Evolutionary conservation across 164 flowering plant species (phyloP).

Genomic region (Aristolochia contorta): DNA sequence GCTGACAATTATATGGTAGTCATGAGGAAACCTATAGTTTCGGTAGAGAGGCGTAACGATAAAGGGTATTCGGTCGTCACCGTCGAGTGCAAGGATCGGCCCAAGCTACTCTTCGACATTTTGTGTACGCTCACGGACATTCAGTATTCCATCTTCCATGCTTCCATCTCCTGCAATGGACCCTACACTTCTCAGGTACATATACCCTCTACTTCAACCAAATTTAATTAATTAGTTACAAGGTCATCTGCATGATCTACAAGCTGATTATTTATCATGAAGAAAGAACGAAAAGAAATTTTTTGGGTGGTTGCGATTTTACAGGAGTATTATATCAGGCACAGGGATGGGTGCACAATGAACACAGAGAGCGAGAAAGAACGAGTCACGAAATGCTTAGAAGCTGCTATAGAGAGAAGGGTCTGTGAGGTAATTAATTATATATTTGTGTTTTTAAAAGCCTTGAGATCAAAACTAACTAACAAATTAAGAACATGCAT

Average conservation of each 20-base stretch:
- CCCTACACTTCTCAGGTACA: constrained; percentile 17
- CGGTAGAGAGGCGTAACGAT: constrained; percentile 18
- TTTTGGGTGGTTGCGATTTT: constrained; percentile 1
- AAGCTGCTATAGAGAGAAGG: constrained; percentile 71
- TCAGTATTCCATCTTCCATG: constrained; percentile 30
- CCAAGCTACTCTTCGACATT: constrained; percentile 19
- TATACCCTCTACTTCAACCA: too few species aligned
- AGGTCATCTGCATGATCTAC: too few species aligned
- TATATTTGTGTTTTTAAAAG: too few species aligned
- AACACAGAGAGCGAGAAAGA: constrained; percentile 70
- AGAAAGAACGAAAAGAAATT: too few species aligned
- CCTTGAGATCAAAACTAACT: too few species aligned
- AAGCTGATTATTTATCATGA: too few species aligned
- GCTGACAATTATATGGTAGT: too few species aligned
- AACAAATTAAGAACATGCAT: too few species aligned
- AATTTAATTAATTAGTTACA: too few species aligned
- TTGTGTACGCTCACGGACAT: constrained; percentile 27
- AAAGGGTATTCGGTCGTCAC: constrained; percentile 21
- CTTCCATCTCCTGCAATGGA: constrained; percentile 12
- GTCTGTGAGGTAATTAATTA: constrained; percentile 86
- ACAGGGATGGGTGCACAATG: constrained; percentile 69
- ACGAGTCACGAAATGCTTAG: constrained; percentile 58
- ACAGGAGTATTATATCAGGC: constrained; percentile 75
- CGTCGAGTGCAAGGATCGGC: constrained; percentile 24
- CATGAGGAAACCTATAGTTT: background rate